Percentiles rank a stretch among this genome's conserved stretches.
Conservation (phyloP, 441 rosid genomes). For the Corymbia calophylla region DNA sequence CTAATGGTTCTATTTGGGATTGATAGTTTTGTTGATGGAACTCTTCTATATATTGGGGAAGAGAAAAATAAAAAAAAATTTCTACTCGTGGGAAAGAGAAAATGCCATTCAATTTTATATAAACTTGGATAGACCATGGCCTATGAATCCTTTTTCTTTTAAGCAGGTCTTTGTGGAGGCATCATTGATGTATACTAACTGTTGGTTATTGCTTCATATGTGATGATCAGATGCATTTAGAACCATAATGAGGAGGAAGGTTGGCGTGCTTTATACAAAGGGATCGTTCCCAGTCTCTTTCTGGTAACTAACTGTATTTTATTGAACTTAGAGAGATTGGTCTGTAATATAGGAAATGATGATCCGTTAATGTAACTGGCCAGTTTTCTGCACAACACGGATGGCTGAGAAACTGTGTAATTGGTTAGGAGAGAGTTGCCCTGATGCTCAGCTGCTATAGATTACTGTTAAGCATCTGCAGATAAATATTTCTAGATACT, state of each 20-base stretch:
- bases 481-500: not conserved
- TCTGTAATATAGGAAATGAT: not conserved
- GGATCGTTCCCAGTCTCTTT: slow-evolving; percentile 73
- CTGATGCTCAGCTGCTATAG: not conserved
- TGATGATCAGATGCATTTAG: slow-evolving; percentile 61
- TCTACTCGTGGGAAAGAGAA: not conserved
- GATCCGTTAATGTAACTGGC: not conserved
- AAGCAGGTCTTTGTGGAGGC: not conserved
- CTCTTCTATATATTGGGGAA: not conserved
- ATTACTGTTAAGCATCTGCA: not conserved
- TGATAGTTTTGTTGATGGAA: not conserved
- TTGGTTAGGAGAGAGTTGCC: not conserved
- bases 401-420: not conserved
- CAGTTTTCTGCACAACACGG: not conserved
- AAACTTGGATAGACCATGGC: not conserved
- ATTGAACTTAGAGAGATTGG: not conserved
- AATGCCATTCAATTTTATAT: not conserved
- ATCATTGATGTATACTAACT: not conserved
- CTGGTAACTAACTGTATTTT: slow-evolving; percentile 42
- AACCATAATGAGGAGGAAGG: slow-evolving; percentile 95
- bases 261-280: slow-evolving; percentile 75
- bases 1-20: not conserved
- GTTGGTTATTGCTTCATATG: slow-evolving; percentile 1
- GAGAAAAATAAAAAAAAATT: not conserved
- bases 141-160: not conserved